Evolutionary conservation across 257 asterid species (phyloP), one percentile per base, ranked within the genome.

Genomic region (Nemophila menziesii): DNA sequence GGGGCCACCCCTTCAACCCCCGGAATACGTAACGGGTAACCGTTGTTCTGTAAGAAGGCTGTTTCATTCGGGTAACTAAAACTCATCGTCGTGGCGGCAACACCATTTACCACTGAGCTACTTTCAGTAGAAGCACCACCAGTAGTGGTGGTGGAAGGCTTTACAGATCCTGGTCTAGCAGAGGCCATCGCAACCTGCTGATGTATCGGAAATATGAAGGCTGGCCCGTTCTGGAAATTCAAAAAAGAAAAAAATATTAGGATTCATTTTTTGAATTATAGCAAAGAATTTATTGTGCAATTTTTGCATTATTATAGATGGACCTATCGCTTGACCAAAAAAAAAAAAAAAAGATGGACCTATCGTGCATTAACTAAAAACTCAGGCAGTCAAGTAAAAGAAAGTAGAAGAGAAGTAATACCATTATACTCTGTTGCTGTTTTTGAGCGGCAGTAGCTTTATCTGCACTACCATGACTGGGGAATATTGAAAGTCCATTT

Each of bases 141-240:
- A 9, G 64, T 70, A 9, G 52, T 33, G 10, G 70, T 20, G 0
- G 58, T 24, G 46, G 73, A 45, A 7, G 67, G 52, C 65, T 57
- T 65, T 2, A 55, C 47, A 1, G 72, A 49, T 3, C 65, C 66
- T 0, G 92, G 79, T 15, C 77, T 70, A 18, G 49, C 60, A 45
- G 86, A 76, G 1, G 79, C 80, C n/a, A 61, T 62, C 1, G 80
- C 65, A 22, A 74, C 94, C 21, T 90, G 98, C 71, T 90, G 98
- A 52, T 58, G 81, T 55, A 90, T 15, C 8, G 98, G 98, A 61
- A 85, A 79, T 60, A 90, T 79, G 45, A 81, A 90, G 44, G 94
- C 55, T 7, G 96, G 96, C 0, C 92, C 99, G 62, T 86, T 67
- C 64, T 63, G 51, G 19, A 58, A 47, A 51, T 4, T n/a, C 21